phyloP scores from a whole-genome alignment of 192 early-diverging fungal species.

The Umbelopsis sp. region DNA sequence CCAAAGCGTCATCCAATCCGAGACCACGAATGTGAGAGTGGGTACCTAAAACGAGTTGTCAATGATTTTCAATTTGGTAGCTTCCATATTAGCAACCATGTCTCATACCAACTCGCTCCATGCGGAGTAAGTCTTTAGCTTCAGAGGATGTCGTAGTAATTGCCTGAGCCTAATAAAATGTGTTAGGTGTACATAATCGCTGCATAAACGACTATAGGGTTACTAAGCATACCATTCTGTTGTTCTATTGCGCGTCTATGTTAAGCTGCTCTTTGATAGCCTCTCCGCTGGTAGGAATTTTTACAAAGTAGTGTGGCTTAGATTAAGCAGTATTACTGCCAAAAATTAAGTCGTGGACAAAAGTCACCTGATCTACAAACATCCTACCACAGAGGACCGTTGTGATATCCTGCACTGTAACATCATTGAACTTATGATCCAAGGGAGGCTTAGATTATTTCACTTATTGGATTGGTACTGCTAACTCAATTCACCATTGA shows the following conservation, averaged over 20 bases:
- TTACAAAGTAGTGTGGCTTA: background rate
- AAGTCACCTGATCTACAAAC: too few species aligned
- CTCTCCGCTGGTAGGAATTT: background rate
- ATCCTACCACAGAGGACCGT: too few species aligned
- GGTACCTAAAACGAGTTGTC: slow-evolving; percentile 61
- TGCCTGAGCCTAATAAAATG: slow-evolving; percentile 30
- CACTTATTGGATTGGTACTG: too few species aligned
- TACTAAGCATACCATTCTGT: background rate
- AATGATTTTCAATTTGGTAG: background rate
- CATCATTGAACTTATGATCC: too few species aligned
- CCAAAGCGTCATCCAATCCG: slow-evolving; percentile 92
- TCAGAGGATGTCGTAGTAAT: slow-evolving; percentile 54
- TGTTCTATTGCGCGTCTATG: background rate
- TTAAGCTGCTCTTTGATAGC: background rate
- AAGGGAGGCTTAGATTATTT: too few species aligned
- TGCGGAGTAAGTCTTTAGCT: slow-evolving; percentile 72
- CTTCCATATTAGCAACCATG: background rate
- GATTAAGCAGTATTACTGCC: background rate
- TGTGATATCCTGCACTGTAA: too few species aligned
- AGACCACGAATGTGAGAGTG: slow-evolving; percentile 98
- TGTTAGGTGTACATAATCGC: background rate
- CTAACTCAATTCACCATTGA: too few species aligned
- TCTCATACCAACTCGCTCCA: slow-evolving; percentile 81
- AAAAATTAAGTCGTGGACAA: too few species aligned
- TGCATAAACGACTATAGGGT: background rate